Conservation (phyloP, 2,329 filamentous ascomycete species). For the Thielaviopsis punctulata region DNA sequence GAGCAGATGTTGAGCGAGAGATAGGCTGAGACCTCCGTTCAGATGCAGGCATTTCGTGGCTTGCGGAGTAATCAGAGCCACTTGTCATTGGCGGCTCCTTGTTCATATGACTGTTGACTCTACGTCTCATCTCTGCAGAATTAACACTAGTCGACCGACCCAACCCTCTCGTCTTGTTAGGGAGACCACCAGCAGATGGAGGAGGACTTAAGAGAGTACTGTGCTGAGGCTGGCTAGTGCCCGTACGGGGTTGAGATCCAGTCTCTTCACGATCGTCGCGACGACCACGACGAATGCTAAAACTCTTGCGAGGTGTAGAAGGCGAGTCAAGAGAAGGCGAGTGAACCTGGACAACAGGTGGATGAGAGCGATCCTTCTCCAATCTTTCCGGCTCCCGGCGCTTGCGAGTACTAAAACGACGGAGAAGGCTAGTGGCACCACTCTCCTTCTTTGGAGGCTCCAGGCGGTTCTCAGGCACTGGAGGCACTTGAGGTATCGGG, state of each 20-base stretch:
- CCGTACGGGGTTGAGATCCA: conserved; percentile 33
- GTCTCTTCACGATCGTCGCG: conserved; percentile 34
- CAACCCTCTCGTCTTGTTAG: conserved; percentile 48
- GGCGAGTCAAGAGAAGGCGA: conserved; percentile 46
- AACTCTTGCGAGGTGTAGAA: conserved; percentile 61
- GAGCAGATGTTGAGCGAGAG: conserved; percentile 44
- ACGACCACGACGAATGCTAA: conserved; percentile 54
- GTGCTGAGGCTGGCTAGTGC: conserved; percentile 52
- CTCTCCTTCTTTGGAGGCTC: conserved; percentile 84
- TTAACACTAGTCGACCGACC: conserved; percentile 85
- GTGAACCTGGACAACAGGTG: conserved; percentile 62
- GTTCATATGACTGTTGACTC: conserved; percentile 28
- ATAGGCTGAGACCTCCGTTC: conserved; percentile 34
- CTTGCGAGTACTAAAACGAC: conserved; percentile 79
- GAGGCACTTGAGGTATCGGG: neutral
- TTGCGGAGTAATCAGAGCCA: conserved; percentile 58
- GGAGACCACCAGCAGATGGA: conserved; percentile 37
- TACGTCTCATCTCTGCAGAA: conserved; percentile 62
- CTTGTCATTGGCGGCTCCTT: conserved; percentile 59
- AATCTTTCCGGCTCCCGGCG: conserved; percentile 48
- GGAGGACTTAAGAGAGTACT: conserved; percentile 65
- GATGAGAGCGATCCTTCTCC: conserved; percentile 48
- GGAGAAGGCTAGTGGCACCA: conserved; percentile 63
- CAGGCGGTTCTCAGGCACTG: conserved; percentile 5
- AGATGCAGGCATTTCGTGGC: conserved; percentile 33